Evolutionary conservation across 1,284 basidiomycete genomes (phyloP).

Genomic region (Malassezia cuniculi): DNA sequence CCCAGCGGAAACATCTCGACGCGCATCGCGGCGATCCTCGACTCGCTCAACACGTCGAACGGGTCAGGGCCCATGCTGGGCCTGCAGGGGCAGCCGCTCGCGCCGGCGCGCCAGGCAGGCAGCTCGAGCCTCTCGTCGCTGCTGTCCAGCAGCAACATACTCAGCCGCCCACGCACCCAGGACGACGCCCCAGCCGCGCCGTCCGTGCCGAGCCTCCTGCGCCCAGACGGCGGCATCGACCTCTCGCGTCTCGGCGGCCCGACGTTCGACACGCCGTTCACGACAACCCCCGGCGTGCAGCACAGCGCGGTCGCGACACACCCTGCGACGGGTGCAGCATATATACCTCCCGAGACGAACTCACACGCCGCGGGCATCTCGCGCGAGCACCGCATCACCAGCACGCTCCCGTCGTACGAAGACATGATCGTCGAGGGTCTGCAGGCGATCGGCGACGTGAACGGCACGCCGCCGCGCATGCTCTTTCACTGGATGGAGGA

Average conservation of each 20-base stretch:
- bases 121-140: constrained; percentile 6
- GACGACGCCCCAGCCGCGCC: no score
- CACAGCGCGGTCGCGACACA: no score
- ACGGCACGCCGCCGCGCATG: constrained; percentile 26
- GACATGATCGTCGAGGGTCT: constrained; percentile 39
- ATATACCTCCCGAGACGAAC: no score
- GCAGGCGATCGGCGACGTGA: constrained; percentile 20
- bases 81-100: constrained; percentile 13
- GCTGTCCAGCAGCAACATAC: constrained; percentile 3
- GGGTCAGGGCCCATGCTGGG: constrained; percentile 11
- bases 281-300: no score
- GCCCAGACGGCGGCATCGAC: no score
- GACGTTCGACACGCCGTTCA: no score
- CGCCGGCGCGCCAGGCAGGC: constrained; percentile 6
- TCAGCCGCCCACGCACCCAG: constrained; percentile 2
- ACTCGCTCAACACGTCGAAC: constrained; percentile 11
- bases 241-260: no score
- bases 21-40: constrained; percentile 14
- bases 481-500: constrained; percentile 38
- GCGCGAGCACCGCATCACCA: constrained; percentile 12
- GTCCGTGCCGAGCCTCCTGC: no score
- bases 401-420: constrained; percentile 34
- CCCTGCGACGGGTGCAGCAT: no score
- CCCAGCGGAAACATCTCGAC: constrained; percentile 10
- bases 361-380: no score